These are phyloP conservation scores for Carex sylvatica DNA, from an alignment of 202 grass and related monocot genomes.

Conservation along the genomic window DNA sequence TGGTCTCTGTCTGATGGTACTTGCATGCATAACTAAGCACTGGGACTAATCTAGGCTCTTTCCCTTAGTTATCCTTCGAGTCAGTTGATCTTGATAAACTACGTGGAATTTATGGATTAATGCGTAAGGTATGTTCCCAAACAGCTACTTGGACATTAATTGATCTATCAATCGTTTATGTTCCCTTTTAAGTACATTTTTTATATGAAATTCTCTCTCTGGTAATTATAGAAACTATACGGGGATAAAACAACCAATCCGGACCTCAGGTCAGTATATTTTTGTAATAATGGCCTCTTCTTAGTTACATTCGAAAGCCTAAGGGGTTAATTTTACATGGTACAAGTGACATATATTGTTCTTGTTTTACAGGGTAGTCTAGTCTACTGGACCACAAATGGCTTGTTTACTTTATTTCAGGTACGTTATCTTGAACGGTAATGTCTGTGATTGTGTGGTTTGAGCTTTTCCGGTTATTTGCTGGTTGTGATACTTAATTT, in stretches of 20 bases:
- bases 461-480: neutral
- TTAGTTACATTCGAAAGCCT: constrained; percentile 8
- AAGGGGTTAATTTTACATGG: neutral
- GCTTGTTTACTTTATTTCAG: constrained; percentile 70
- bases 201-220: neutral
- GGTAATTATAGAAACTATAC: constrained; percentile 28
- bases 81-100: constrained; percentile 46
- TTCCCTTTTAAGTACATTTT: constrained; percentile 9
- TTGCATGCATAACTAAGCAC: constrained; percentile 13
- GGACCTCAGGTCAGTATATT: constrained; percentile 52
- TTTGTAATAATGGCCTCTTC: constrained; percentile 24
- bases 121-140: constrained; percentile 56
- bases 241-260: neutral
- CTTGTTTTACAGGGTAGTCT: constrained; percentile 59
- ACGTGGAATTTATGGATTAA: constrained; percentile 58
- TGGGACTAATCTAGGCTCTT: constrained; percentile 15
- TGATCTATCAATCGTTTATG: constrained; percentile 25
- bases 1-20: constrained; percentile 5
- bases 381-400: constrained; percentile 90
- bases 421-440: constrained; percentile 26
- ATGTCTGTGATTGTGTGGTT: neutral
- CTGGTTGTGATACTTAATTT: neutral
- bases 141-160: constrained; percentile 11
- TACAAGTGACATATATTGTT: neutral
- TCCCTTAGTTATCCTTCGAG: constrained; percentile 64